phyloP scores from a whole-genome alignment of 2,329 filamentous ascomycete species.

The Phaeomoniella chlamydospora region DNA sequence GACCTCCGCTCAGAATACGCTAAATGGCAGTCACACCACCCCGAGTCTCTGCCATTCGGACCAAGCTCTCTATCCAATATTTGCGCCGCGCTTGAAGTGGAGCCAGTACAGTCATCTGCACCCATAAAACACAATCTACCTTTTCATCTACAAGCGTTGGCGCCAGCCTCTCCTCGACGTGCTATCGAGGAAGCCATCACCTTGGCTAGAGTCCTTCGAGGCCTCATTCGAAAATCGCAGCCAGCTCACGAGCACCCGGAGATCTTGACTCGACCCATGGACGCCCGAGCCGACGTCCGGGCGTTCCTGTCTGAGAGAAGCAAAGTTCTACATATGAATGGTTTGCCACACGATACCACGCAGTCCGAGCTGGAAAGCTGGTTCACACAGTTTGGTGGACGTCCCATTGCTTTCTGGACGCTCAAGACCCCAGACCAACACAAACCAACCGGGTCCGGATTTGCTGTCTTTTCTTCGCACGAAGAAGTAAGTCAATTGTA shows the following conservation, averaged over 20 bases:
- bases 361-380: constrained; percentile 98
- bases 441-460: constrained; percentile 97
- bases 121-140: constrained; percentile 98
- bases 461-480: constrained; percentile 96
- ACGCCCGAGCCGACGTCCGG: constrained; percentile 87
- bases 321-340: constrained; percentile 97
- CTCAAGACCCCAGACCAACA: constrained; percentile 95
- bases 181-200: constrained; percentile 98
- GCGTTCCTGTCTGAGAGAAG: constrained; percentile 92
- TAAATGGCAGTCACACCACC: constrained; percentile 96
- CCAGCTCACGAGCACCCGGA: constrained; percentile 87
- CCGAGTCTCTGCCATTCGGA: constrained; percentile 90
- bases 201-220: constrained; percentile 77
- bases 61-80: constrained; percentile 94
- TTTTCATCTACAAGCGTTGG: constrained; percentile 91
- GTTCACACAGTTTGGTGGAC: constrained; percentile 97
- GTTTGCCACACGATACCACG: constrained; percentile 91
- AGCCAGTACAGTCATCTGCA: constrained; percentile 91
- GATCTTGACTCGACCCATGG: constrained; percentile 88
- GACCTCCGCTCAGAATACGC: constrained; percentile 96
- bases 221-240: constrained; percentile 90
- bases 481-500: constrained; percentile 62
- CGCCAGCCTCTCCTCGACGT: constrained; percentile 84
- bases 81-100: constrained; percentile 93
- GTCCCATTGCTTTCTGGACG: constrained; percentile 98